phyloP scores from a whole-genome alignment of 2,329 filamentous ascomycete species.

The Helotiales sp. region DNA sequence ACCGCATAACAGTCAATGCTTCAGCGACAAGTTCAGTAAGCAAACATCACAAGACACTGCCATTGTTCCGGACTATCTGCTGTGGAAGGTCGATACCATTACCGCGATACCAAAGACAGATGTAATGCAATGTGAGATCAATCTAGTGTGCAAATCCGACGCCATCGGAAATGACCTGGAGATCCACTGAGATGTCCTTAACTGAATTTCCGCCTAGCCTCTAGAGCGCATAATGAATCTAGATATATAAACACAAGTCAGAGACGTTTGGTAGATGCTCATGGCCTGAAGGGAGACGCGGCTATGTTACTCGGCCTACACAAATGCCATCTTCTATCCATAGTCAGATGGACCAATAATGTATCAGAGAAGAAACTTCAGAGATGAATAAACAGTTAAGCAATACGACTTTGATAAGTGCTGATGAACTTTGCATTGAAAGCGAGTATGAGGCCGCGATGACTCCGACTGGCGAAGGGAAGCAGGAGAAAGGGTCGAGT shows the following conservation, averaged over 20 bases:
- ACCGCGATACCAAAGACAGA: not conserved
- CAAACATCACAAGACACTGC: not conserved
- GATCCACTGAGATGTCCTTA: not conserved
- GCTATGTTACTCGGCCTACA: not conserved
- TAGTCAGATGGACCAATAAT: too few relatives aligned
- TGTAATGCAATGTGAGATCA: constrained; percentile 2
- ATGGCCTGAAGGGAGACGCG: not conserved
- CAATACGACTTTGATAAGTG: too few relatives aligned
- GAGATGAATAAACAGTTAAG: not conserved
- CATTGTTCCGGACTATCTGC: not conserved
- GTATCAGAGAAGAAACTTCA: too few relatives aligned
- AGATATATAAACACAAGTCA: not conserved
- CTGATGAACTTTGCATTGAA: too few relatives aligned
- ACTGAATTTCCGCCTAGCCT: not conserved
- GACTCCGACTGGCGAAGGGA: too few relatives aligned
- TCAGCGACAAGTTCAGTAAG: not conserved
- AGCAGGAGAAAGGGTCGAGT: too few relatives aligned
- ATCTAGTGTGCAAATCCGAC: not conserved
- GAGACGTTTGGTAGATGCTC: not conserved
- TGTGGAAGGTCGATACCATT: not conserved
- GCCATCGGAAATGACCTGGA: not conserved
- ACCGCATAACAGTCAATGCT: not conserved
- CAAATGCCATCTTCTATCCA: not conserved
- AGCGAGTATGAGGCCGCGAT: too few relatives aligned
- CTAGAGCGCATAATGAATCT: not conserved